Base-by-base conservation (phyloP, 768 basidiomycete species). In the Tulasnella sp. region DNA sequence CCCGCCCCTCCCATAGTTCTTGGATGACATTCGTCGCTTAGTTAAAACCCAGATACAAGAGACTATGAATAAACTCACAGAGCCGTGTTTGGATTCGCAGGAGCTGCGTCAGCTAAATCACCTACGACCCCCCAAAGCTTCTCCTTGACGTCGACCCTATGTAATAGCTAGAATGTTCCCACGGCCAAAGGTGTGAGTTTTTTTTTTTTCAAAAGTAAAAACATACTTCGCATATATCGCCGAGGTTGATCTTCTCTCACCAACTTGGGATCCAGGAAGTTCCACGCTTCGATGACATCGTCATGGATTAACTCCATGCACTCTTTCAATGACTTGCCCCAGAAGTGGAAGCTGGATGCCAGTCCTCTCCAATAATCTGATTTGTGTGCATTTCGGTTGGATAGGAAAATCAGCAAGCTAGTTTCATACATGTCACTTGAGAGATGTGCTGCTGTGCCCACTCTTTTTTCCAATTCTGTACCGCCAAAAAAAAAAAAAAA, bases 321-420 rank as follows among this genome's bases (percentile, higher is more conserved):
- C 9, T 34, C 19, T 34, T 31, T 22, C 24, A 52, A 34, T 8
- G 50, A 8, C n/a, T 52, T 24, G 10, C 30, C 50, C 17, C 29
- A 11, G 50, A 52, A 52, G 30, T 52, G 30, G 10, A 31, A 24
- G 19, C 50, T 52, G n/a, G 50, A 52, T 19, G 24, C 50, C 5
- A 52, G 50, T 4, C 29, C 50, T 31, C 21, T 52, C 50, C 50
- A 52, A 34, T 27, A 52, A n/a, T 52, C 50, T 52, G 24, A 27
- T 25, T n/a, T 9, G 29, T 31, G 10, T 9, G 10, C 11, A 8
- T 52, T 52, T 11, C 11, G 24, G 49, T 49, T 11, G 49, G 22
- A 22, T 25, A 49, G 24, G 49, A 11, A 22, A n/a, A n/a, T n/a
- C n/a, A n/a, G n/a, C n/a, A n/a, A n/a, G 11, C 11, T 11, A 43